Evolutionary conservation across 257 asterid genomes (phyloP), one percentile per base, ranked within the genome.

Genomic region (Solanum sitiens): DNA sequence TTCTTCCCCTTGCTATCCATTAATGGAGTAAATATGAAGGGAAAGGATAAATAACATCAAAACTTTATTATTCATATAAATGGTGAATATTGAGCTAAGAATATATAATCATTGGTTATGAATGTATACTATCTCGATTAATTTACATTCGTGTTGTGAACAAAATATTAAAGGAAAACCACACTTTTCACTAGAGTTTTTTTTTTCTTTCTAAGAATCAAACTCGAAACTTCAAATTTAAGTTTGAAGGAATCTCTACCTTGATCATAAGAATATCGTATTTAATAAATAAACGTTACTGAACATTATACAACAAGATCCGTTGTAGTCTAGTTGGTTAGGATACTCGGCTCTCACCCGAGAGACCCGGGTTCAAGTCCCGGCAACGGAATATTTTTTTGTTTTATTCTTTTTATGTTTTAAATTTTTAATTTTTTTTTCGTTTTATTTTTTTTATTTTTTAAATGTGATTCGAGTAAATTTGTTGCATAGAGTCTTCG

Each of bases 321-420:
- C 99, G 95, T 96, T 94, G 98, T 96, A 94, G 97, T 96, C 99
- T 96, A 95, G 98, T 39, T 96, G 99, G 98, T 95, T 44, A 95
- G 98, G 98, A 95, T 94, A 95, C 96, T 95, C 95, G 98, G 98
- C 98, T 95, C 98, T 96, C 98, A 96, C 98, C 99, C 97, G 95
- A 93, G 96, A 92, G 98, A 94, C 98, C 96, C 94, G 97, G 94
- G 98, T 96, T 95, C 96, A 80, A 94, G 93, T 94, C 98, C 98
- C 98, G 98, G 98, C 97, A 95, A 96, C 86, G 70, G 70, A 82
- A 80, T 13, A 0, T 15, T 6, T 18, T 16, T 53, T 53, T 2
- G 11, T 13, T 47, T 47, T 47, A 13, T 47, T 47, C 23, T 61
- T 7, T 21, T 61, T 21, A 8, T 61, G n/a, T 27, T 27, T 27